Percentiles rank a stretch among this genome's conserved stretches.
These are phyloP conservation scores for Salix viminalis DNA, from an alignment of 345 rosid genomes.

Conservation along the genomic window DNA sequence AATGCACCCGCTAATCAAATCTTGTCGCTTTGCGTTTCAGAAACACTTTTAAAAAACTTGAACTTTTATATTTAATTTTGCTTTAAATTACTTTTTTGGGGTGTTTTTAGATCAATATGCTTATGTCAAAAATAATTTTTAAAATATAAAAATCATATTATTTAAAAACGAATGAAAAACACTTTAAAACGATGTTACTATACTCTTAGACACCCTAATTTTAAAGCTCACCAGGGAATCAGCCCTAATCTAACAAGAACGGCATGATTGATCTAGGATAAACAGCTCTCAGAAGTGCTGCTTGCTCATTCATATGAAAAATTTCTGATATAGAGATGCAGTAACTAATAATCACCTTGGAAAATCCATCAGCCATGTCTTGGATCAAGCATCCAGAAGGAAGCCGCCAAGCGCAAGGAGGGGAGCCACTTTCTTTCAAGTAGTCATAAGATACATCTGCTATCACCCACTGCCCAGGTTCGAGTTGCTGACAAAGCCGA, in stretches of 20 bases:
- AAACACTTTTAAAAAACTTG: too few species aligned
- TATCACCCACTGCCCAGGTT: constrained; percentile 55
- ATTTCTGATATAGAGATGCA: background rate
- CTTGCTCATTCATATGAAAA: background rate
- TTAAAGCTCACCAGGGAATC: background rate
- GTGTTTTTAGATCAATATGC: too few species aligned
- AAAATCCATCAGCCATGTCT: constrained; percentile 44
- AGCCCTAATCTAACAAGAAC: background rate
- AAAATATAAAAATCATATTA: too few species aligned
- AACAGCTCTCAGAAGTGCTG: background rate
- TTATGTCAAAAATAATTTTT: too few species aligned
- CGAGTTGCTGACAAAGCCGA: constrained; percentile 53
- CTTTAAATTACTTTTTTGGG: too few species aligned
- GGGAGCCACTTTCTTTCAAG: constrained; percentile 10
- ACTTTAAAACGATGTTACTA: too few species aligned
- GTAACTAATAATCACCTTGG: constrained; percentile 35
- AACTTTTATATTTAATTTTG: too few species aligned
- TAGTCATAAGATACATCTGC: constrained; percentile 51
- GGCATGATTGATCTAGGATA: background rate
- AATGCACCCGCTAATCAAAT: too few species aligned
- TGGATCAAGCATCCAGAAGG: constrained; percentile 84
- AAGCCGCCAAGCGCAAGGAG: constrained; percentile 47
- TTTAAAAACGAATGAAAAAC: too few species aligned
- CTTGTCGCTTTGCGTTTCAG: too few species aligned
- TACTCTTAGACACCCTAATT: too few species aligned